phyloP scores from a whole-genome alignment of 208 protist species.

The Strigomonas culicis region DNA sequence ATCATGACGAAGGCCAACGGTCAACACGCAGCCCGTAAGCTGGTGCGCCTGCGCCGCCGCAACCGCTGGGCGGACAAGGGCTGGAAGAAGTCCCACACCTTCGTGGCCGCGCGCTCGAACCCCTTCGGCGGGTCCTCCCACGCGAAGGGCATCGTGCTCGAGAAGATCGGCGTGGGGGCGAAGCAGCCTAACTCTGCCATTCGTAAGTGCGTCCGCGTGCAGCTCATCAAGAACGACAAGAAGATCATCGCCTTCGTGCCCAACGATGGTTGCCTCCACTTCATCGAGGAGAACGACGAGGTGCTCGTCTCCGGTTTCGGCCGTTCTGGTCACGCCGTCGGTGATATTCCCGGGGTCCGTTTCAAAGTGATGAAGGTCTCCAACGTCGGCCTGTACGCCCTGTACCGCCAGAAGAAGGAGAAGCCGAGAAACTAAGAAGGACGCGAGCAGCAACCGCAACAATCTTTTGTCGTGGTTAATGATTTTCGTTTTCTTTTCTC shows the following conservation, averaged over 20 bases:
- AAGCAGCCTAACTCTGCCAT: conserved; percentile 99
- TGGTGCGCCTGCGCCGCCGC: conserved; percentile 89
- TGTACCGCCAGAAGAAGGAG: conserved; percentile 99
- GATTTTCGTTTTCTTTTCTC: too few relatives aligned
- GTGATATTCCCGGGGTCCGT: conserved; percentile 99
- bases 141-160: conserved; percentile 99
- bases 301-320: conserved; percentile 99
- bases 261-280: conserved; percentile 99
- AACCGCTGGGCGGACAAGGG: conserved; percentile 97
- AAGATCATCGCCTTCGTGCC: conserved; percentile 99
- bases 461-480: conserved; percentile 1
- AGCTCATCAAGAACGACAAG: conserved; percentile 99
- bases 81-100: conserved; percentile 98
- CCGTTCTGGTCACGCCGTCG: conserved; percentile 98
- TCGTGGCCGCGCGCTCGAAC: conserved; percentile 95
- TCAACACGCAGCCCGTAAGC: conserved; percentile 97
- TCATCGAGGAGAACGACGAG: conserved; percentile 99
- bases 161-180: conserved; percentile 99
- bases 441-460: background rate
- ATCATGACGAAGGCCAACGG: conserved; percentile 96
- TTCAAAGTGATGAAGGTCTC: conserved; percentile 99
- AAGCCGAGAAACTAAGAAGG: conserved; percentile 96
- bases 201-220: conserved; percentile 99
- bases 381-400: conserved; percentile 96
- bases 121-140: conserved; percentile 98